Conservation (phyloP, 495 filamentous ascomycete species). For the Trichoderma orchidacearum region DNA sequence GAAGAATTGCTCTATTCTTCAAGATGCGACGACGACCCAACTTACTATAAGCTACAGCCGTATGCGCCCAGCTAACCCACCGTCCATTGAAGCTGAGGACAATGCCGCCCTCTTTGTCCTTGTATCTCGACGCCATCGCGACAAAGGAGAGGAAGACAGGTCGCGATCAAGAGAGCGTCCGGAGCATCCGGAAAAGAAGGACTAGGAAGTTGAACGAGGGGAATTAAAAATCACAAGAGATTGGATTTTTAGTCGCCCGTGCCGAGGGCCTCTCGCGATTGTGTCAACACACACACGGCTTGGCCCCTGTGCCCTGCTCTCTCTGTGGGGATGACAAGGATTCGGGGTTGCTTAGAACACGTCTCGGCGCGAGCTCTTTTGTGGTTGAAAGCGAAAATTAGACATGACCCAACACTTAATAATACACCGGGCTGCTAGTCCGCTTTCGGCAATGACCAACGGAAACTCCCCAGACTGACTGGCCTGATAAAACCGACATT, state of each 20-base stretch:
- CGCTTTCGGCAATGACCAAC: background rate
- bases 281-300: background rate
- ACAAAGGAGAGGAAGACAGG: background rate
- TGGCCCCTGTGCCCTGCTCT: background rate
- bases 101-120: slow-evolving; percentile 62
- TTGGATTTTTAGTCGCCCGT: background rate
- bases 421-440: background rate
- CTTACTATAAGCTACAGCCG: slow-evolving; percentile 63
- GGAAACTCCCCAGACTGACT: background rate
- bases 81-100: slow-evolving; percentile 74
- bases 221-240: slow-evolving; percentile 2
- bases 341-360: background rate
- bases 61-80: slow-evolving; percentile 88
- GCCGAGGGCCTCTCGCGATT: background rate
- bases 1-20: no score
- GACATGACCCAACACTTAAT: background rate
- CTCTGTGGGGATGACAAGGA: background rate
- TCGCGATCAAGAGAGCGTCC: background rate
- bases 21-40: slow-evolving; percentile 1
- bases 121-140: slow-evolving; percentile 50
- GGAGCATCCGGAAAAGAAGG: background rate
- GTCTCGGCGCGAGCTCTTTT: background rate
- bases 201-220: background rate
- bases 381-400: background rate
- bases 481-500: background rate